Conservation (phyloP, 192 early-diverging fungal genomes). For the Neocallimastix lanati region DNA sequence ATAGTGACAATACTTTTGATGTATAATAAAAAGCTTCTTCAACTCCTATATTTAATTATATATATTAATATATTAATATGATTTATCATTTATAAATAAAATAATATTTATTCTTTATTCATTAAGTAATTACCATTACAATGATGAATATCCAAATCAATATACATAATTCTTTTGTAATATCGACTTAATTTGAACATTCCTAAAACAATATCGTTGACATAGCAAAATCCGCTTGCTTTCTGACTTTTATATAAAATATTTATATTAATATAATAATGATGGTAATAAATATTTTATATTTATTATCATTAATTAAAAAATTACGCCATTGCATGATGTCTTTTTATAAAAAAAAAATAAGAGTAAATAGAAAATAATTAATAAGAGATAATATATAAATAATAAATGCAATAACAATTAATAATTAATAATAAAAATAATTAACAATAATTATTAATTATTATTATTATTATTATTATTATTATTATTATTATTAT, state of each 20-base stretch:
- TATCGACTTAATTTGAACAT: slow-evolving; percentile 60
- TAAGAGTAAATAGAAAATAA: no score
- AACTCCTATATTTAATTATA: background rate
- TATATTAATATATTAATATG: no score
- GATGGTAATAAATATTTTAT: background rate
- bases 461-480: no score
- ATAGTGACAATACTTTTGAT: background rate
- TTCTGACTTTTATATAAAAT: slow-evolving; percentile 9
- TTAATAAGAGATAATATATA: no score
- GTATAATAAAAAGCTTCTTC: background rate
- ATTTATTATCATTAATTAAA: background rate
- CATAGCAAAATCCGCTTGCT: slow-evolving; percentile 93
- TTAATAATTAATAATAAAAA: no score
- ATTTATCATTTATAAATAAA: no score
- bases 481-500: no score
- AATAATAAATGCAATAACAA: no score
- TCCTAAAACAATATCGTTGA: slow-evolving; percentile 93
- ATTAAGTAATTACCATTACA: slow-evolving; percentile 68
- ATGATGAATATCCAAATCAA: slow-evolving; percentile 96
- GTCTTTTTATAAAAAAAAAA: background rate
- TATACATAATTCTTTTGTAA: slow-evolving; percentile 74
- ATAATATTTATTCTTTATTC: no score
- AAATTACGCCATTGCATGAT: background rate
- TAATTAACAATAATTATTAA: no score
- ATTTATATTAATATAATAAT: no score